Evolutionary conservation across 2,329 filamentous ascomycete species (phyloP).

Genomic region (Curvularia verruculosa): DNA sequence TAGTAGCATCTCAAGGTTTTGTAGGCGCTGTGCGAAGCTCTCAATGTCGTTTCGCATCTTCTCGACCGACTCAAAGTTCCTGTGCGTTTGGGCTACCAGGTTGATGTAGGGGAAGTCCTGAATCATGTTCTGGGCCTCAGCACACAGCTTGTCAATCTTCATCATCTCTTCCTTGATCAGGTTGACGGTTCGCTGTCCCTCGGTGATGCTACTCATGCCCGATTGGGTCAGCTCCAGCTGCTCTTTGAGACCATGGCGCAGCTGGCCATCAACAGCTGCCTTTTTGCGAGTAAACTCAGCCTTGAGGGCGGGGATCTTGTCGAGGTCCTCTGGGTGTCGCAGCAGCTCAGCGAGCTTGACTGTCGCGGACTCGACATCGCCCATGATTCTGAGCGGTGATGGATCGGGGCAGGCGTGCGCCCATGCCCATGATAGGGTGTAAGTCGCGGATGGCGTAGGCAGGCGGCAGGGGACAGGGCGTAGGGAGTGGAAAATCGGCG

Average conservation of each 20-base stretch:
- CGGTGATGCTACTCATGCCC: conserved; percentile 85
- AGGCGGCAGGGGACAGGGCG: neutral
- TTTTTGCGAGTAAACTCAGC: conserved; percentile 95
- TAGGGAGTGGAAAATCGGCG: neutral
- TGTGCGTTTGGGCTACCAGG: conserved; percentile 88
- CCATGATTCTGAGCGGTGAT: conserved; percentile 55
- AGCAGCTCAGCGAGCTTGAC: conserved; percentile 91
- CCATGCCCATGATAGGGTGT: conserved; percentile 29
- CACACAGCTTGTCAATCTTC: conserved; percentile 96
- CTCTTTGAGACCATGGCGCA: conserved; percentile 84
- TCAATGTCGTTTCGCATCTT: conserved; percentile 91
- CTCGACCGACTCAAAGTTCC: conserved; percentile 93
- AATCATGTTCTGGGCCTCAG: conserved; percentile 97
- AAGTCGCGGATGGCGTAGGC: conserved; percentile 12
- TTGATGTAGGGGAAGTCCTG: conserved; percentile 95
- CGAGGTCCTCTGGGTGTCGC: conserved; percentile 93
- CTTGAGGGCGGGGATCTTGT: conserved; percentile 90
- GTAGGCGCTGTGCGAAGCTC: conserved; percentile 79
- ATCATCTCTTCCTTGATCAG: conserved; percentile 98
- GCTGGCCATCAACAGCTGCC: conserved; percentile 84
- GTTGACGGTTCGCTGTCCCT: conserved; percentile 89
- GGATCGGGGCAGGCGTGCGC: conserved; percentile 17
- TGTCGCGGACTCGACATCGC: conserved; percentile 64
- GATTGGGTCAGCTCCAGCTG: conserved; percentile 94
- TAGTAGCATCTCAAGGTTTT: conserved; percentile 77